Base-by-base conservation (phyloP, 176 grass and related monocot genomes). In the Aegilops sharonensis region DNA sequence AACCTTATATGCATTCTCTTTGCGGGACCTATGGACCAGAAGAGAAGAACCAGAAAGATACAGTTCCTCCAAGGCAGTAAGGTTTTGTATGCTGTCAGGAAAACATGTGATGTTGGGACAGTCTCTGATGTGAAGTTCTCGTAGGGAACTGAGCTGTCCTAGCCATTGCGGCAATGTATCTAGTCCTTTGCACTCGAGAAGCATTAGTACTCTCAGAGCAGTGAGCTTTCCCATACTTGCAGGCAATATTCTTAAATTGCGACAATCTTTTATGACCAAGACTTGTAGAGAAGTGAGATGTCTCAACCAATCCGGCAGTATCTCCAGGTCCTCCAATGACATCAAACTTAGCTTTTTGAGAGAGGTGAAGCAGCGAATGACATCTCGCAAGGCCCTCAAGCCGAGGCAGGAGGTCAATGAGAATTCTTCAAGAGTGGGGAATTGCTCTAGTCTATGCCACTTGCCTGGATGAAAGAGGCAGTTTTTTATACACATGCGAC, bases 321-420 rank as follows among this genome's bases (percentile, higher is more conserved):
- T 56, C 8, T 83, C 32, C 2, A 68, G 2, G 17, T 30, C 24
- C 1, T 10, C 0, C 2, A 0, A 0, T 0, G 54, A 56, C 11
- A 0, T 0, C 59, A 62, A 62, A 23, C 21, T n/a, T 6, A 82
- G 30, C 0, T 0, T 4, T 14, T 6, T 68, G 17, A 81, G 62
- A 7, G 42, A 68, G 63, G 29, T 6, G 7, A 68, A 21, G 79
- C 63, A 35, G 5, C 5, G 29, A 70, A 52, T 60, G 48, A 1
- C 13, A 2, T 72, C 67, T 0, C 32, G 31, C 7, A 39, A 57
- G 11, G 45, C 34, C 11, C 2, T 39, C 37, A 39, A 7, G 3
- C 18, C 4, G 1, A 0, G 1, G 24, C 3, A 8, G 3, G 8
- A 5, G 1, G 0, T 0, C 20, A 74, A 5, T 1, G 0, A 0